Conservation (phyloP, 345 rosid species). For the Cardamine resedifolia region DNA sequence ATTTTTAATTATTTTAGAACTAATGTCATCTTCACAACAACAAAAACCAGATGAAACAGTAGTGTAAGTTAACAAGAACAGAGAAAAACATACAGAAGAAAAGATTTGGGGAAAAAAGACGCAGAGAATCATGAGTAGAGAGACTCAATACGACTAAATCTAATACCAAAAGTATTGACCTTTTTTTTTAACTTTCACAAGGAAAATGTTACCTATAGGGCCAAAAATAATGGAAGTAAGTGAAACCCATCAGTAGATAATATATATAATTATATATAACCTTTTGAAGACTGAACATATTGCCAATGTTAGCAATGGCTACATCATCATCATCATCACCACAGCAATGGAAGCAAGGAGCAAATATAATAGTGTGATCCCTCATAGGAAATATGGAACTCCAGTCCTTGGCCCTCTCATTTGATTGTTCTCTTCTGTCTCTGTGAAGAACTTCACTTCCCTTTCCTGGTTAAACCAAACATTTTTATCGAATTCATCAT, state of each 20-base stretch:
- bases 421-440: conserved; percentile 98
- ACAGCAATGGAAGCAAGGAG: neutral
- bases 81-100: conserved; percentile 11
- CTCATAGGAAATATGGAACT: conserved; percentile 91
- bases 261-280: conserved; percentile 34
- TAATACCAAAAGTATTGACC: conserved; percentile 21
- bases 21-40: conserved; percentile 32
- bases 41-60: neutral
- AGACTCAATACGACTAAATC: conserved; percentile 24
- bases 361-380: neutral
- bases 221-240: conserved; percentile 30
- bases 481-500: conserved; percentile 9
- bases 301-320: conserved; percentile 39
- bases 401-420: conserved; percentile 99
- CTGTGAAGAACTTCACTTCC: conserved; percentile 95
- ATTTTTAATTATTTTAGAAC: conserved; percentile 6
- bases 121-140: conserved; percentile 3
- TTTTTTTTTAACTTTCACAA: conserved; percentile 27
- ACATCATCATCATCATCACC: conserved; percentile 35
- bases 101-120: neutral
- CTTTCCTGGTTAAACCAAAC: conserved; percentile 61
- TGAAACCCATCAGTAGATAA: conserved; percentile 35
- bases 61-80: neutral
- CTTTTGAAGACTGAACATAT: conserved; percentile 29
- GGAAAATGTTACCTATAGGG: conserved; percentile 29